These are phyloP conservation scores for Triangularia setosa DNA, from an alignment of 2,329 filamentous ascomycete genomes.

Conservation along the genomic window DNA sequence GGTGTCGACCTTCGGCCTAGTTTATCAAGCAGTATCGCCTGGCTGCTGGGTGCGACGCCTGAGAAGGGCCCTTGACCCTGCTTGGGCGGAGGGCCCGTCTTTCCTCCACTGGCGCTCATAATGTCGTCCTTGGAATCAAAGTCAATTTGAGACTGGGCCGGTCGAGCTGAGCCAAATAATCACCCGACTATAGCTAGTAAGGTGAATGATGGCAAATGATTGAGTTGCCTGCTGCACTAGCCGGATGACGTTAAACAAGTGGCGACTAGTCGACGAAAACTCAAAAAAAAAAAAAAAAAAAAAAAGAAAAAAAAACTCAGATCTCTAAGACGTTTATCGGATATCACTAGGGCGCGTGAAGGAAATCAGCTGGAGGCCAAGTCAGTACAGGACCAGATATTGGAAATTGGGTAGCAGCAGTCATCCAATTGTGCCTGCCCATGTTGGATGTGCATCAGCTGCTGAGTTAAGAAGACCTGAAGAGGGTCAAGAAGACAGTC, in stretches of 20 bases:
- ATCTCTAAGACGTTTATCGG: neutral
- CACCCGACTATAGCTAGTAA: neutral
- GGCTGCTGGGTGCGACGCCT: slow-evolving; percentile 51
- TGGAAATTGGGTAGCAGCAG: neutral
- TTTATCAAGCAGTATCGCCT: slow-evolving; percentile 69
- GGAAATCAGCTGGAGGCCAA: neutral
- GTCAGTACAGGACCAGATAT: neutral
- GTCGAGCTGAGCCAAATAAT: neutral
- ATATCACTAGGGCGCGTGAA: neutral
- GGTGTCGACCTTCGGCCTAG: slow-evolving; percentile 81
- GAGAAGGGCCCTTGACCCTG: slow-evolving; percentile 45
- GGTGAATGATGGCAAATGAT: neutral
- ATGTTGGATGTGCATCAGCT: neutral
- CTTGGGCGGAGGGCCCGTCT: slow-evolving; percentile 49
- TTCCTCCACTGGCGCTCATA: slow-evolving; percentile 53
- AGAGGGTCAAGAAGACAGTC: neutral
- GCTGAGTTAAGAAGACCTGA: neutral
- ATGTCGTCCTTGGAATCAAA: neutral
- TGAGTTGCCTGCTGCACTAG: neutral
- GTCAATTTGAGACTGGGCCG: neutral
- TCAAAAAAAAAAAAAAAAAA: too few species aligned
- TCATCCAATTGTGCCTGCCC: neutral
- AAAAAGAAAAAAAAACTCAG: too few species aligned
- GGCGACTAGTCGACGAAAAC: neutral
- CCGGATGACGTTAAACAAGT: neutral